Percentiles rank a stretch among this genome's conserved stretches.
Evolutionary conservation across 495 filamentous ascomycete genomes (phyloP).

Genomic region (Tuber umbilicatum): DNA sequence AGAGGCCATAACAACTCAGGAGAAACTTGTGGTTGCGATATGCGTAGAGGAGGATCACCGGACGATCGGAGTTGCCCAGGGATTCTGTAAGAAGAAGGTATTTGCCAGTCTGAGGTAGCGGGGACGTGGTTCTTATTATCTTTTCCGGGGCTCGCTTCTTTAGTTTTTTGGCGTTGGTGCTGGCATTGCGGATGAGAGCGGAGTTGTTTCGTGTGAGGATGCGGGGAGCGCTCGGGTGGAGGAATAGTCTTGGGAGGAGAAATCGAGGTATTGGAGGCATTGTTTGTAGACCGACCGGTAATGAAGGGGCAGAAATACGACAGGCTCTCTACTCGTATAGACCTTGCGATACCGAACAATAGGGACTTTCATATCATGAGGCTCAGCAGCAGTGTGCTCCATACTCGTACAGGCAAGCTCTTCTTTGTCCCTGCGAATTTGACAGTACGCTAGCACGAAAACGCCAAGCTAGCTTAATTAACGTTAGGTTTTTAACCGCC

Average conservation of each 20-base stretch:
- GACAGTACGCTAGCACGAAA: neutral
- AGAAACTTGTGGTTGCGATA: constrained; percentile 24
- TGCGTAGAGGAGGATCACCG: constrained; percentile 32
- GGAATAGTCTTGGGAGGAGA: neutral
- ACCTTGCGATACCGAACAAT: neutral
- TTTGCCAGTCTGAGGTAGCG: constrained; percentile 7
- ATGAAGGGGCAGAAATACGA: neutral
- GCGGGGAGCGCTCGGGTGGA: neutral
- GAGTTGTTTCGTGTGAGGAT: neutral
- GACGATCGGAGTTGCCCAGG: constrained; percentile 19
- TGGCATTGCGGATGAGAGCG: neutral
- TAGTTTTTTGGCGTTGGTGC: neutral
- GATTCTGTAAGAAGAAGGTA: constrained; percentile 26
- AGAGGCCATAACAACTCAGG: constrained; percentile 25
- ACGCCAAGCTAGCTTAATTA: neutral
- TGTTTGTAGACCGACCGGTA: neutral
- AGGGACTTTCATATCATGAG: neutral
- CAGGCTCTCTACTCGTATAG: no score
- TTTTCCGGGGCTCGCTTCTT: constrained; percentile 33
- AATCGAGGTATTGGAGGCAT: neutral
- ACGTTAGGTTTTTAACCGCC: neutral
- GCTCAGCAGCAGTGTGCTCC: neutral
- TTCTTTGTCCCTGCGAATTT: neutral
- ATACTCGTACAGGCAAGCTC: no score
- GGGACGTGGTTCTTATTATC: constrained; percentile 31